Evolutionary conservation across 2,329 filamentous ascomycete genomes (phyloP).

Genomic region (Ophiocordyceps unilateralis): DNA sequence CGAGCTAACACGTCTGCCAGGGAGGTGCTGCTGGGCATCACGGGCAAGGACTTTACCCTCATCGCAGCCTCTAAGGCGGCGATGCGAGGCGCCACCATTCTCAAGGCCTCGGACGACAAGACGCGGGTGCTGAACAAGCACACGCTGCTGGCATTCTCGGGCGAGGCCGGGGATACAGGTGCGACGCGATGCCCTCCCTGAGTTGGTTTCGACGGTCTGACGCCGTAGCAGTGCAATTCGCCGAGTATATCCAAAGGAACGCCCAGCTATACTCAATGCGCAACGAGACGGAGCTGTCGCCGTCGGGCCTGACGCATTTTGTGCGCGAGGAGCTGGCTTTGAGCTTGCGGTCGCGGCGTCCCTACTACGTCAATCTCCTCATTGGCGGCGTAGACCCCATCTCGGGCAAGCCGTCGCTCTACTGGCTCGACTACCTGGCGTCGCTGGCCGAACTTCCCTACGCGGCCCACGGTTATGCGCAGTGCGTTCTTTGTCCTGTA

Average conservation of each 20-base stretch:
- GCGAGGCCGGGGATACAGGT: constrained; percentile 93
- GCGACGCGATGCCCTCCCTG: constrained; percentile 9
- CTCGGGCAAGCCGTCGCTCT: constrained; percentile 75
- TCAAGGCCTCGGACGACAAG: constrained; percentile 95
- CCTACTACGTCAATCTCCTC: constrained; percentile 92
- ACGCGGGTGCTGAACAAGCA: constrained; percentile 83
- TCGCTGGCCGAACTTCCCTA: constrained; percentile 79
- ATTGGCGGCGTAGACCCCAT: constrained; percentile 88
- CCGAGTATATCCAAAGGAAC: constrained; percentile 98
- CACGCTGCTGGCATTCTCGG: constrained; percentile 86
- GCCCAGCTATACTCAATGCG: constrained; percentile 97
- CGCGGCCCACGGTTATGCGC: constrained; percentile 93
- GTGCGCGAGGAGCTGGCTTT: constrained; percentile 85
- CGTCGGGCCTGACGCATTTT: constrained; percentile 78
- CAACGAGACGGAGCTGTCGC: constrained; percentile 82
- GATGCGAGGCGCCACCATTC: constrained; percentile 91
- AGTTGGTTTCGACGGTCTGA: constrained; percentile 6
- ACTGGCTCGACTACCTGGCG: constrained; percentile 96
- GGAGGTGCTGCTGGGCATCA: constrained; percentile 97
- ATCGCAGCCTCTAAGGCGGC: constrained; percentile 94
- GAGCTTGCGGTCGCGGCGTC: constrained; percentile 77
- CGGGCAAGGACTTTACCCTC: constrained; percentile 97
- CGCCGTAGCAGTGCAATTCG: constrained; percentile 68
- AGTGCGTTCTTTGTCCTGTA: constrained; percentile 41
- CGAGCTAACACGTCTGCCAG: constrained; percentile 25